These are phyloP conservation scores for Phoma sp. DNA, from an alignment of 2,329 filamentous ascomycete species.

Conservation along the genomic window DNA sequence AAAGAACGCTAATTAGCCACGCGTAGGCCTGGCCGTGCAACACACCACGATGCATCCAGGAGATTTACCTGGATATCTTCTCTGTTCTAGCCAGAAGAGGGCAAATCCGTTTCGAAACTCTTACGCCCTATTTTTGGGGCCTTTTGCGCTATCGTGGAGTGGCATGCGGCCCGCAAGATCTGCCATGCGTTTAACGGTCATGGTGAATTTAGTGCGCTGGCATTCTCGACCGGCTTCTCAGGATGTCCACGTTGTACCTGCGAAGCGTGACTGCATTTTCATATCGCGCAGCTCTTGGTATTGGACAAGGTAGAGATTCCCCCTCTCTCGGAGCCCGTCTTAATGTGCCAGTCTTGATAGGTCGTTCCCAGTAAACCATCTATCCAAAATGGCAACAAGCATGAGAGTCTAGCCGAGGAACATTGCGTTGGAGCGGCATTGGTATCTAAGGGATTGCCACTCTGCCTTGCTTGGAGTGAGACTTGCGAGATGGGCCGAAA, in stretches of 20 bases:
- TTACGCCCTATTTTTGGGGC: constrained; percentile 42
- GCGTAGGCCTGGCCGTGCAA: constrained; percentile 17
- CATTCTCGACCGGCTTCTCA: constrained; percentile 11
- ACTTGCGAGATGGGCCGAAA: constrained; percentile 9
- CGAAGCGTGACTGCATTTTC: constrained; percentile 14
- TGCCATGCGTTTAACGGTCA: constrained; percentile 21
- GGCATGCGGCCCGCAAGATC: constrained; percentile 24
- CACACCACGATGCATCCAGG: constrained; percentile 13
- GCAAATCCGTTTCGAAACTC: constrained; percentile 29
- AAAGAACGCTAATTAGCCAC: constrained; percentile 29
- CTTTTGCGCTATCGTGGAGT: constrained; percentile 15
- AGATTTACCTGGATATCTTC: constrained; percentile 25
- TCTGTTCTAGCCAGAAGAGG: constrained; percentile 23
- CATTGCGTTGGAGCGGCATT: neutral
- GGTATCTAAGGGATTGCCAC: constrained; percentile 6
- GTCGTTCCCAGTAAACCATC: constrained; percentile 2
- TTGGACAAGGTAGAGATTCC: constrained; percentile 16
- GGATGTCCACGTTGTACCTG: constrained; percentile 25
- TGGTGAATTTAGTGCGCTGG: constrained; percentile 18
- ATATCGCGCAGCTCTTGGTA: constrained; percentile 15
- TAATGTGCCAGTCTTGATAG: too few relatives aligned
- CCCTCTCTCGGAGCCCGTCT: constrained; percentile 7
- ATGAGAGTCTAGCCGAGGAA: constrained; percentile 4
- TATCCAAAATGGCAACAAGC: constrained; percentile 10
- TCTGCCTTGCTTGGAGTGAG: constrained; percentile 14